phyloP scores from a whole-genome alignment of 2,329 filamentous ascomycete species.

The Neofusicoccum kwambonambiense region DNA sequence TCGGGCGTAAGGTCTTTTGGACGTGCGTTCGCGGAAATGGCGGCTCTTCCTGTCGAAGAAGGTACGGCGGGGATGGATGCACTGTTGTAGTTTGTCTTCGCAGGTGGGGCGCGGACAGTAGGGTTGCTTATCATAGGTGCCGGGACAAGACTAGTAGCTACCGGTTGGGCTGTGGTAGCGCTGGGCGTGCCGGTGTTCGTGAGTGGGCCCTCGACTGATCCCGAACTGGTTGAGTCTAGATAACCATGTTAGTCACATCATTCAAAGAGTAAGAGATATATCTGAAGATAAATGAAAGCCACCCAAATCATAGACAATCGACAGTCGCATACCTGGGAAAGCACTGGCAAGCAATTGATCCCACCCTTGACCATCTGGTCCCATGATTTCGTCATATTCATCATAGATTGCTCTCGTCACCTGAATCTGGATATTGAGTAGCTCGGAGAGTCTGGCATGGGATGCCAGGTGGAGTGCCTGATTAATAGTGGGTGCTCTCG shows the following conservation, averaged over 20 bases:
- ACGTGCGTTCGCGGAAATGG: not conserved
- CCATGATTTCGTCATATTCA: not conserved
- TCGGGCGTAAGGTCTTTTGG: not conserved
- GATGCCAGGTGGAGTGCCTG: not conserved
- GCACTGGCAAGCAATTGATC: not conserved
- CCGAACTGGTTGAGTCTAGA: too few species aligned
- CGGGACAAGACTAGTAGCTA: too few species aligned
- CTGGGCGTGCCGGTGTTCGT: too few species aligned
- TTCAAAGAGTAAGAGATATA: not conserved
- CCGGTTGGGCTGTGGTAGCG: too few species aligned
- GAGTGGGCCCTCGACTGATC: too few species aligned
- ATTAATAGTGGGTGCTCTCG: too few species aligned
- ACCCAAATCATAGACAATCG: too few species aligned
- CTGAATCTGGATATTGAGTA: not conserved
- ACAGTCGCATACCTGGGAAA: not conserved
- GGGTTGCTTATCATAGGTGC: too few species aligned
- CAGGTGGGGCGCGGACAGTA: too few species aligned
- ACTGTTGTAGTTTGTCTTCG: not conserved
- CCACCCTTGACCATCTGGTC: not conserved
- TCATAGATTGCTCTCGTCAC: not conserved
- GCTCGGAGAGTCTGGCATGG: not conserved
- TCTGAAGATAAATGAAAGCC: not conserved
- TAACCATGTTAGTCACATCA: too few species aligned
- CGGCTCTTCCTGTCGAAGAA: not conserved
- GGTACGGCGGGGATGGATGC: not conserved